Evolutionary conservation across 129 eudicot genomes (phyloP).

Genomic region (Flaveria bidentis): DNA sequence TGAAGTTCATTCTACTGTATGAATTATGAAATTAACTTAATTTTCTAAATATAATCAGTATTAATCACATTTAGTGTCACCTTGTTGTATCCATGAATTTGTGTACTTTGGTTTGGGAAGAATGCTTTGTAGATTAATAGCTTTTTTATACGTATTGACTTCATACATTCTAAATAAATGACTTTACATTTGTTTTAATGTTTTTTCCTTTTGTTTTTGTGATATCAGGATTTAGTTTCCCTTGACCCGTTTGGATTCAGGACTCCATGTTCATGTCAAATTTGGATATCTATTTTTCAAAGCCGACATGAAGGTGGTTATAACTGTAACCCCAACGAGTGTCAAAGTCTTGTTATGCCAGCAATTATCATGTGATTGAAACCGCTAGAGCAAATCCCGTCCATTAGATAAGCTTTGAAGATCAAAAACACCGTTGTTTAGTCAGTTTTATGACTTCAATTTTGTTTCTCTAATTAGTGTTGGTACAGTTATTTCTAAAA

Average conservation of each 20-base stretch:
- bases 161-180: neutral
- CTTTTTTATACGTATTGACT: neutral
- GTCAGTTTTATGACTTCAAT: constrained; percentile 24
- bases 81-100: too few species aligned
- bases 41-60: neutral
- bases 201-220: constrained; percentile 35
- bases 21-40: neutral
- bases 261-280: constrained; percentile 21
- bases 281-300: constrained; percentile 16
- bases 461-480: constrained; percentile 18
- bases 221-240: constrained; percentile 38
- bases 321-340: constrained; percentile 49
- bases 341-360: constrained; percentile 43
- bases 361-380: constrained; percentile 42
- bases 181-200: constrained; percentile 1
- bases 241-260: constrained; percentile 10
- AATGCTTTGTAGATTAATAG: neutral
- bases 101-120: neutral
- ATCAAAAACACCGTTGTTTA: constrained; percentile 22
- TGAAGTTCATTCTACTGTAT: neutral
- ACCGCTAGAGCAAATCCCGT: constrained; percentile 22
- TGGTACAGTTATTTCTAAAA: constrained; percentile 37
- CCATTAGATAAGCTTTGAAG: constrained; percentile 24
- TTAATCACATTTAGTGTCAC: too few species aligned
- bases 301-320: constrained; percentile 51